These are phyloP conservation scores for Rhexocercosporidium sp. DNA, from an alignment of 2,329 filamentous ascomycete genomes.

Conservation along the genomic window DNA sequence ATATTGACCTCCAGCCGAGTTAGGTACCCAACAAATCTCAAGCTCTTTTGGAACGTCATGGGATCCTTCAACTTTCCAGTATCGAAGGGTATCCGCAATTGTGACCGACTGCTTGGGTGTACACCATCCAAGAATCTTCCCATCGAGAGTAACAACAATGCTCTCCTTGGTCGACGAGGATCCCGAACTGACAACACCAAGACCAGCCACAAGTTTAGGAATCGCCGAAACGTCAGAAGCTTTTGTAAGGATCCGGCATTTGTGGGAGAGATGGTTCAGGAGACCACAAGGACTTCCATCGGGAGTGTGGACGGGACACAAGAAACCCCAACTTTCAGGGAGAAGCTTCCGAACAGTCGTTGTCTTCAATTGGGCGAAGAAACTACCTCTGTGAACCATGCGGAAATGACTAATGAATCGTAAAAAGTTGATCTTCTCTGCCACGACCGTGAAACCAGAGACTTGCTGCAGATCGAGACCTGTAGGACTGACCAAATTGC, in stretches of 20 bases:
- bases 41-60: conserved; percentile 82
- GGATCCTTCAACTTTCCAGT: conserved; percentile 92
- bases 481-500: conserved; percentile 88
- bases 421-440: conserved; percentile 98
- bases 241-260: conserved; percentile 85
- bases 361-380: conserved; percentile 97
- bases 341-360: conserved; percentile 95
- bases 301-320: conserved; percentile 96
- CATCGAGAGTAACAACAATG: conserved; percentile 89
- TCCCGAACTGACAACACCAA: conserved; percentile 78
- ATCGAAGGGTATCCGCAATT: conserved; percentile 85
- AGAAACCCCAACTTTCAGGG: conserved; percentile 96
- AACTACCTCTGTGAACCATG: conserved; percentile 98
- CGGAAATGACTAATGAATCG: conserved; percentile 99
- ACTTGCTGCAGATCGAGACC: conserved; percentile 94
- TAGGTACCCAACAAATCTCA: conserved; percentile 90
- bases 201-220: conserved; percentile 73
- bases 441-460: conserved; percentile 94
- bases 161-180: conserved; percentile 82
- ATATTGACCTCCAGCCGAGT: conserved; percentile 90
- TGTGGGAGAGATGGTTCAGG: conserved; percentile 93
- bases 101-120: conserved; percentile 79
- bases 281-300: conserved; percentile 95
- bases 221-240: conserved; percentile 76
- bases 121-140: conserved; percentile 88